Conservation (phyloP, 129 eudicot genomes). For the Flaveria brownii region DNA sequence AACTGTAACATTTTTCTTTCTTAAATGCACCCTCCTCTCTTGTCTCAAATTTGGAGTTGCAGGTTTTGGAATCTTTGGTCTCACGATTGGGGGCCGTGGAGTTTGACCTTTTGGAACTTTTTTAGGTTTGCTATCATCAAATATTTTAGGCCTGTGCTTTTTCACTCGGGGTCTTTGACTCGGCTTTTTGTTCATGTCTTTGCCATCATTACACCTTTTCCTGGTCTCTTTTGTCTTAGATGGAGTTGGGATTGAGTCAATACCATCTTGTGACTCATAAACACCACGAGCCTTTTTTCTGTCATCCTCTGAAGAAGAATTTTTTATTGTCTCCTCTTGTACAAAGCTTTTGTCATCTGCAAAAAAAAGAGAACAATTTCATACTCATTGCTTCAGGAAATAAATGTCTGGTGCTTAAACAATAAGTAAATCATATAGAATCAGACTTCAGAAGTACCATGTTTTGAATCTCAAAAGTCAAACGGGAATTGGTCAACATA, state of each 20-base stretch:
- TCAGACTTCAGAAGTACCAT: too few relatives aligned
- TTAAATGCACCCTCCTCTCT: conserved; percentile 10
- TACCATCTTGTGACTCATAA: conserved; percentile 28
- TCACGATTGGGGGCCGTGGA: conserved; percentile 29
- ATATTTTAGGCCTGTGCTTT: conserved; percentile 54
- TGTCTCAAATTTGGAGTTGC: conserved; percentile 36
- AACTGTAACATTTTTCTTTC: conserved; percentile 7
- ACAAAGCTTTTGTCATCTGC: conserved; percentile 35
- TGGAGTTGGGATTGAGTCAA: conserved; percentile 30
- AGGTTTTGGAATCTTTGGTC: conserved; percentile 39
- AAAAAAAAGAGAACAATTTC: conserved; percentile 18
- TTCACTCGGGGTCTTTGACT: conserved; percentile 41
- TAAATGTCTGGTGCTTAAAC: background rate
- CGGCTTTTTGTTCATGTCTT: conserved; percentile 41
- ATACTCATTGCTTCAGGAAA: background rate
- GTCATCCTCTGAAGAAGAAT: conserved; percentile 4
- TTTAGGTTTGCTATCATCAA: conserved; percentile 36
- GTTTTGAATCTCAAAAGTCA: conserved; percentile 17
- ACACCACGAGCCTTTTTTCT: conserved; percentile 16
- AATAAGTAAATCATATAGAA: background rate
- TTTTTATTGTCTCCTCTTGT: conserved; percentile 32
- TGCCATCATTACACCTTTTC: conserved; percentile 40
- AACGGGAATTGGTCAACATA: conserved; percentile 10
- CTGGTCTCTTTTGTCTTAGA: conserved; percentile 17
- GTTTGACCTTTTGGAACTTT: conserved; percentile 41